Evolutionary conservation across 1,139 yeast species (phyloP), one percentile per base, ranked within the genome.

Genomic region (Candida buenavistaensis): DNA sequence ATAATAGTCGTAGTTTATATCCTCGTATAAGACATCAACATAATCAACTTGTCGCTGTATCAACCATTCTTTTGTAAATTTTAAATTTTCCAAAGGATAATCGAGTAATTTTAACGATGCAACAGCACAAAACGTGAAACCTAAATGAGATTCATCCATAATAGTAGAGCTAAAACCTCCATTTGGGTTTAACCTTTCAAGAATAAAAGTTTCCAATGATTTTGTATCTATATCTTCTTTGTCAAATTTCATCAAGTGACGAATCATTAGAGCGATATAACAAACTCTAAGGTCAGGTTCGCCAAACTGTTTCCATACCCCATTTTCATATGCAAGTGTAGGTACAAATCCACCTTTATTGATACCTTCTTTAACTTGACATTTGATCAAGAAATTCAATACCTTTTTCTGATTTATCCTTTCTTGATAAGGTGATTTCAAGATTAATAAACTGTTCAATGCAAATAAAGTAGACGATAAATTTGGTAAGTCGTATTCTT

Each of bases 61-160:
- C 16, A 86, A 59, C 82, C 88, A 87, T 14, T 64, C 60, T 2
- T 67, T 38, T 0, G 89, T 76, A 6, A 28, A 23, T 5, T 53
- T 55, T 0, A 55, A 51, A 70, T 48, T 46, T 2, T 44, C 39
- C 11, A 55, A 43, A 9, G 37, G 38, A 22, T 39, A 54, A 24
- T 59, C 70, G 4, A 80, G 52, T 29, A 86, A 48, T 24, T 57
- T 55, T 39, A 88, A 65, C 1, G 86, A 62, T 0, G 87, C 86
- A 26, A 92, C 51, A 0, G 88, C 96, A 59, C 97, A 90, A 52
- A 80, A 92, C 0, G 96, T 84, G 44, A 84, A 72, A 0, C 98
- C 98, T 6, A 90, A 79, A 59, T 92, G 97, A 2, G 94, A 71
- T 57, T 92, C 98, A 14, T 75, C 68, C 26, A 45, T 38, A 3